Conservation (phyloP, 108 stramenopile genomes). For the Skeletonema marinoi region DNA sequence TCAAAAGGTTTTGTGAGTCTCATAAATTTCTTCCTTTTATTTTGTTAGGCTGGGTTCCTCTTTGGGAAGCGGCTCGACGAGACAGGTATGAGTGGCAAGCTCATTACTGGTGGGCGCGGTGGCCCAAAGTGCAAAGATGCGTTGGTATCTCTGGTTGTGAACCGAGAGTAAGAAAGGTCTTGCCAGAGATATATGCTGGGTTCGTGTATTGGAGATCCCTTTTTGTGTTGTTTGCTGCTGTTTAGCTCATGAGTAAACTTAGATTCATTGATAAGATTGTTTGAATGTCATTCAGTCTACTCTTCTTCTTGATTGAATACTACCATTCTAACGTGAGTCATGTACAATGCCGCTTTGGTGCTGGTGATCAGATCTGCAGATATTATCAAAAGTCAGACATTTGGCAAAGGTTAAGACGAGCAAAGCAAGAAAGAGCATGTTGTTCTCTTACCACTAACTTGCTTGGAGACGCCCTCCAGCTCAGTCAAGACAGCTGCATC, state of each 20-base stretch:
- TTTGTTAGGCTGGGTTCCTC: conserved; percentile 39
- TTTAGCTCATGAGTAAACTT: not conserved
- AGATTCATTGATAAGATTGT: not conserved
- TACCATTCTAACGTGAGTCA: not conserved
- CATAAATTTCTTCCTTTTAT: not conserved
- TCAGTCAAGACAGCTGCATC: conserved; percentile 2
- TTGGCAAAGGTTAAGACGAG: not conserved
- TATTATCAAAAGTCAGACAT: not conserved
- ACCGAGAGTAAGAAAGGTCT: conserved; percentile 8
- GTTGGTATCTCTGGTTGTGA: conserved; percentile 39
- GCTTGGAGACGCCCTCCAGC: not conserved
- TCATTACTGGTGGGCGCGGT: conserved; percentile 24
- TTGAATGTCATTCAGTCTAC: not conserved
- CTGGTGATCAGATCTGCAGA: not conserved
- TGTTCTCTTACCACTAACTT: conserved; percentile 3
- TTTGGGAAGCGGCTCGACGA: conserved; percentile 31
- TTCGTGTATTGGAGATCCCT: not conserved
- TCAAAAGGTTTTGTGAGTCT: not conserved
- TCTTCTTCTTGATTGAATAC: not conserved
- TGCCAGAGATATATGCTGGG: not conserved
- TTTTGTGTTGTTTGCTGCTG: not conserved
- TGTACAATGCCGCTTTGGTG: not conserved
- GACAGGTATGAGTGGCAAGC: conserved; percentile 23
- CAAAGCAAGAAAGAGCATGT: not conserved
- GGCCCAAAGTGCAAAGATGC: conserved; percentile 50